Evolutionary conservation across 148 eudicot species (phyloP).

Genomic region (Mesembryanthemum crystallinum): DNA sequence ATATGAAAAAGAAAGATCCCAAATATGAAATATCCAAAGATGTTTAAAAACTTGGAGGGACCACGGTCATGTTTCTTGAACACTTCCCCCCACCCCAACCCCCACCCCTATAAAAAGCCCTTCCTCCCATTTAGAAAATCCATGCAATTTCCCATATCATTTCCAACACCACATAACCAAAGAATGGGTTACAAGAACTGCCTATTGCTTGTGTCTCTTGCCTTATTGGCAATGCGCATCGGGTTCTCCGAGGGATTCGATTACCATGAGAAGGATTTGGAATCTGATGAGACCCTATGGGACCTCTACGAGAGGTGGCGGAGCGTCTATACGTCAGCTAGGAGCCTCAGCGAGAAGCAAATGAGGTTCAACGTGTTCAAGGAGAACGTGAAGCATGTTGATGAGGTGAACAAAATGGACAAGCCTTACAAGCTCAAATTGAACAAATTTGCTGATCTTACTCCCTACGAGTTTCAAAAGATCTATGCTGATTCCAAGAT

Average conservation of each 20-base stretch:
- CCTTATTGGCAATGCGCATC: constrained; percentile 40
- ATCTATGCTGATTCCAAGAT: constrained; percentile 64
- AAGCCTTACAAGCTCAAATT: constrained; percentile 81
- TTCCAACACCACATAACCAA: not conserved
- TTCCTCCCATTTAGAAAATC: constrained; percentile 19
- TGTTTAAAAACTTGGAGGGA: too few species aligned
- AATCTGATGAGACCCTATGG: constrained; percentile 80
- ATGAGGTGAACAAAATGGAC: constrained; percentile 58
- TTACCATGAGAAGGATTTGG: constrained; percentile 64
- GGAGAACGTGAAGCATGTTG: constrained; percentile 62
- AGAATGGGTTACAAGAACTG: constrained; percentile 46
- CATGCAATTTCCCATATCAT: constrained; percentile 19
- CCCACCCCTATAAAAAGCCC: constrained; percentile 34
- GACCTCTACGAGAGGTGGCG: constrained; percentile 90
- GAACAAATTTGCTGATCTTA: constrained; percentile 87
- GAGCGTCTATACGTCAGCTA: constrained; percentile 77
- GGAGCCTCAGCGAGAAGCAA: constrained; percentile 66
- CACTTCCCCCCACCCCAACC: too few species aligned
- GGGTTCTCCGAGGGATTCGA: constrained; percentile 51
- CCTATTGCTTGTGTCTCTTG: constrained; percentile 41
- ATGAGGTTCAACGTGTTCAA: constrained; percentile 80
- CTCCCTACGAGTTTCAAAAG: constrained; percentile 66
- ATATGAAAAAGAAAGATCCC: too few species aligned
- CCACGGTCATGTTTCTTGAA: too few species aligned
- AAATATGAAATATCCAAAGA: too few species aligned